Evolutionary conservation across 257 asterid species (phyloP).

Genomic region (Nicotiana tabacum): DNA sequence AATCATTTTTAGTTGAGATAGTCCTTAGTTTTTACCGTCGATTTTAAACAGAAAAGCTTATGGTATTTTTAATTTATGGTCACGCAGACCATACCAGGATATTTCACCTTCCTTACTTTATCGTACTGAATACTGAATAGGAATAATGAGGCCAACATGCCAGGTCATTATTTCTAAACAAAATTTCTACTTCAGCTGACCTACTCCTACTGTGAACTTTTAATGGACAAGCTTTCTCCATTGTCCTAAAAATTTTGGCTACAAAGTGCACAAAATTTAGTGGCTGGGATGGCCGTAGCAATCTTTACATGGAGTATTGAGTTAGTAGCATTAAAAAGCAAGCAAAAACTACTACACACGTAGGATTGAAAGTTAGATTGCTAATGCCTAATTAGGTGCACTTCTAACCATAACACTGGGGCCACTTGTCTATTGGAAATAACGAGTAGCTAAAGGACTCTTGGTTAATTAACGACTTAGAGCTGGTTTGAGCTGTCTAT

Average conservation of each 20-base stretch:
- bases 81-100: neutral
- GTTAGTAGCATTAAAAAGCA: neutral
- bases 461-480: neutral
- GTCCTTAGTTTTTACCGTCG: neutral
- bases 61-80: neutral
- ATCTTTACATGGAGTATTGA: neutral
- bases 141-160: neutral
- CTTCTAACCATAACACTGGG: neutral
- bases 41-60: neutral
- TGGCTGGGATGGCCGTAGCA: neutral
- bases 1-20: neutral
- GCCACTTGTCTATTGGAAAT: neutral
- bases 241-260: neutral
- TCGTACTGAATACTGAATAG: neutral
- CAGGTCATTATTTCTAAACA: neutral
- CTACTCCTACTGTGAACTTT: conserved; percentile 4
- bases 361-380: neutral
- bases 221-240: neutral
- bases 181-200: neutral
- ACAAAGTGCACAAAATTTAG: neutral
- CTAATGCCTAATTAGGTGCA: neutral
- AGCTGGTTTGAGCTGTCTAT: neutral
- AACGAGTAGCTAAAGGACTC: no score
- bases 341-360: neutral
- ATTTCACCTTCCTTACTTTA: neutral